Evolutionary conservation across 495 filamentous ascomycete species (phyloP).

Genomic region (Talaromyces thailandensis): DNA sequence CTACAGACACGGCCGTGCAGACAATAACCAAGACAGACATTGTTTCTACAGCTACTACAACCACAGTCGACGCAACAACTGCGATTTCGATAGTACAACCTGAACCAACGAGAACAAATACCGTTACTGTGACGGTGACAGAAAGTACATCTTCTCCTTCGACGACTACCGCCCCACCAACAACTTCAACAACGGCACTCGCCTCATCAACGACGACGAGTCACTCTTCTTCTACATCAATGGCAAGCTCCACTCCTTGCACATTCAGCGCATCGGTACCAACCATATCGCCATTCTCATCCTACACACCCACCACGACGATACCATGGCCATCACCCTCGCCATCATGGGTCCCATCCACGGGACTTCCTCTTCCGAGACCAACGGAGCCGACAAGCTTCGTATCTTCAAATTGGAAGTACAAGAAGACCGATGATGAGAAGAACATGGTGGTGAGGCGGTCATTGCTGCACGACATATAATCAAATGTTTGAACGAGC

Average conservation of each 20-base stretch:
- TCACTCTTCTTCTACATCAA: neutral
- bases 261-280: neutral
- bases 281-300: neutral
- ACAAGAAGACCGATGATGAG: neutral
- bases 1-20: slow-evolving; percentile 25
- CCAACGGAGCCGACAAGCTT: neutral
- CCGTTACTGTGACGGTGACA: slow-evolving; percentile 21
- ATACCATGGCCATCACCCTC: neutral
- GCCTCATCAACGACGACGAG: slow-evolving; percentile 3
- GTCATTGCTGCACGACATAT: neutral
- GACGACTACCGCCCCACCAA: slow-evolving; percentile 7
- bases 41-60: slow-evolving; percentile 1
- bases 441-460: neutral
- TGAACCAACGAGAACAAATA: neutral
- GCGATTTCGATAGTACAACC: slow-evolving; percentile 11
- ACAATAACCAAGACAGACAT: slow-evolving; percentile 21
- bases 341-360: neutral
- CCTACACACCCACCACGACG: neutral
- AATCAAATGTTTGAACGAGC: neutral
- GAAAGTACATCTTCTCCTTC: slow-evolving; percentile 23
- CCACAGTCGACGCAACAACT: slow-evolving; percentile 11
- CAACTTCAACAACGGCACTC: slow-evolving; percentile 11
- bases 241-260: neutral
- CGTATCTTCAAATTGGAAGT: neutral
- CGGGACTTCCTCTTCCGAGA: neutral